Conservation (phyloP, 1,284 basidiomycete species). For the Ceratobasidium sp. region DNA sequence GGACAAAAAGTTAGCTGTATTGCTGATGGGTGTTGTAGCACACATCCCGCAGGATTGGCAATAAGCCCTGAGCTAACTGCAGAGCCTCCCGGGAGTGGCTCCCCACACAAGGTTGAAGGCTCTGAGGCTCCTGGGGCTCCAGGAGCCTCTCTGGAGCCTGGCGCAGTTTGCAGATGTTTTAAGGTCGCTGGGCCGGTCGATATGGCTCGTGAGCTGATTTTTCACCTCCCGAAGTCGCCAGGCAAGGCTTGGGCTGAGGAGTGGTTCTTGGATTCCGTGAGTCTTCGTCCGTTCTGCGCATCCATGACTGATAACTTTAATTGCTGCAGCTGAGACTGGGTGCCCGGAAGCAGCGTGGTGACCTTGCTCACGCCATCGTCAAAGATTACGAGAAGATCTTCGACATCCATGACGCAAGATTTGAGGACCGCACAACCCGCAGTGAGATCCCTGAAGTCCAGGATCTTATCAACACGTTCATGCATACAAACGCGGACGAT, state of each 20-base stretch:
- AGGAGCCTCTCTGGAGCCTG: no score
- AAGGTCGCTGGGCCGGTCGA: background rate
- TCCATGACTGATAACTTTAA: background rate
- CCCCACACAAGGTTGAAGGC: no score
- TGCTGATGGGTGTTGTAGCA: no score
- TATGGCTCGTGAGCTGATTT: background rate
- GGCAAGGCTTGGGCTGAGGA: background rate
- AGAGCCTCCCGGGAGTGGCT: no score
- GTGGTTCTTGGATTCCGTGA: background rate
- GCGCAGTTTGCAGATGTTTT: background rate
- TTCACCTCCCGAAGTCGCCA: background rate
- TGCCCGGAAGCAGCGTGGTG: background rate
- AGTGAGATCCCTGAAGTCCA: background rate
- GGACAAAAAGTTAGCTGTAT: no score
- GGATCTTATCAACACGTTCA: background rate
- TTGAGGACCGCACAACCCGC: background rate
- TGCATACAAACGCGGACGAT: background rate
- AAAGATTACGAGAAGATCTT: background rate
- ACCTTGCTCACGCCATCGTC: background rate
- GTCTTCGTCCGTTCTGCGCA: background rate
- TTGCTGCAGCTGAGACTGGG: background rate
- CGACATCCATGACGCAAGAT: no score
- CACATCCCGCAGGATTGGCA: no score
- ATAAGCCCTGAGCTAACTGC: no score
- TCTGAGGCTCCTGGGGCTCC: no score